Evolutionary conservation across 192 early-diverging fungal genomes (phyloP).

Genomic region (Lobosporangium transversale): DNA sequence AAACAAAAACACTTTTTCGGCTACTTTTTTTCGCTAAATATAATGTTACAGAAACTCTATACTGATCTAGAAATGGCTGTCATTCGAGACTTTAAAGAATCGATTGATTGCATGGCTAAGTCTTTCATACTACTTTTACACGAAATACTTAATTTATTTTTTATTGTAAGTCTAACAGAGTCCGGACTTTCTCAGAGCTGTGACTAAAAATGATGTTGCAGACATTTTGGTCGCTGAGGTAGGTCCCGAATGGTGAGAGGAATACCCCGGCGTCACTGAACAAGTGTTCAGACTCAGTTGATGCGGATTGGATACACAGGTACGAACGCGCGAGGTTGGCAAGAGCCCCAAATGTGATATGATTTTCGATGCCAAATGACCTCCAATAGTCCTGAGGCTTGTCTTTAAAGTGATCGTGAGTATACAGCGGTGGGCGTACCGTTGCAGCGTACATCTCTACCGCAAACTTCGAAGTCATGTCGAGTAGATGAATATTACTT

Average conservation of each 20-base stretch:
- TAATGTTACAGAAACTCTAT: no score
- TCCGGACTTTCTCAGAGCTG: conserved; percentile 5
- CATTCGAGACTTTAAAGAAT: no score
- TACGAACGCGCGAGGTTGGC: not conserved
- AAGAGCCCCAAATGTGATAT: not conserved
- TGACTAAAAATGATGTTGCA: conserved; percentile 5
- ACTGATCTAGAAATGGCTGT: no score
- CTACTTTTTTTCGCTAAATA: no score
- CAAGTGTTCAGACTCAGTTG: conserved; percentile 15
- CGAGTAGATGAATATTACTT: not conserved
- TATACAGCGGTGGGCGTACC: no score
- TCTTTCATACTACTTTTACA: no score
- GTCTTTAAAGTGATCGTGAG: not conserved
- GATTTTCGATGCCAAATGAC: not conserved
- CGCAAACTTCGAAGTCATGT: not conserved
- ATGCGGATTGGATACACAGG: conserved; percentile 17
- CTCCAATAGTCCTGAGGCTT: conserved; percentile 6
- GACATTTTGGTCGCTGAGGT: not conserved
- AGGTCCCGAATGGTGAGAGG: not conserved
- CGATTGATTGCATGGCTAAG: no score
- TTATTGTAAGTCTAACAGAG: no score
- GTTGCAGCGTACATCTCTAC: conserved; percentile 2
- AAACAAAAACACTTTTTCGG: no score
- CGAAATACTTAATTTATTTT: no score
- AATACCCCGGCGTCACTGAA: conserved; percentile 5